A percentile compares a stretch with the other conserved stretches of the same genome.
phyloP scores from a whole-genome alignment of 2,329 filamentous ascomycete genomes.

The Ambrosiella beaveri region DNA sequence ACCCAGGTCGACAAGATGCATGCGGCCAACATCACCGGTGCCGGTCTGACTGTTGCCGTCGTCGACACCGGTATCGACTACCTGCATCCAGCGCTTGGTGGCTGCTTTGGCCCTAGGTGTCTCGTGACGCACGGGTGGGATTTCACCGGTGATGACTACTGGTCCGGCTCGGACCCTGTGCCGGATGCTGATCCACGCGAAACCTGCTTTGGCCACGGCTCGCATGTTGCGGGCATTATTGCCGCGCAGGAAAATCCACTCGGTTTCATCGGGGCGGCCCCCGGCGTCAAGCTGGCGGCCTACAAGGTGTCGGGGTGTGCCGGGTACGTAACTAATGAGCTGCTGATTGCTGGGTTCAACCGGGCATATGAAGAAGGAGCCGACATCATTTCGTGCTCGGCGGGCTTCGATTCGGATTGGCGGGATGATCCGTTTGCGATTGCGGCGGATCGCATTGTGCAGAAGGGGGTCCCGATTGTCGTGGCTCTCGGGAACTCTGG shows the following conservation, averaged over 20 bases:
- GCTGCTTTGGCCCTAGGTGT: slow-evolving; percentile 43
- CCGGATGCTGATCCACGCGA: slow-evolving; percentile 26
- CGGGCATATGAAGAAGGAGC: slow-evolving; percentile 26
- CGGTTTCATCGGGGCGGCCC: slow-evolving; percentile 25
- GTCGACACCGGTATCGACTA: slow-evolving; percentile 36
- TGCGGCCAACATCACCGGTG: slow-evolving; percentile 26
- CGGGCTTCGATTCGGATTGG: slow-evolving; percentile 18
- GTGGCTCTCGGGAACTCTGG: slow-evolving; percentile 18
- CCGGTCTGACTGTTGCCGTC: slow-evolving; percentile 27
- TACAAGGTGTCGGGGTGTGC: slow-evolving; percentile 24
- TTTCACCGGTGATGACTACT: slow-evolving; percentile 40
- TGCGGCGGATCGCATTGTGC: slow-evolving; percentile 18
- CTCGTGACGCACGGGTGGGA: slow-evolving; percentile 43
- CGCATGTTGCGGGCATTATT: slow-evolving; percentile 29
- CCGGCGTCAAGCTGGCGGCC: slow-evolving; percentile 24
- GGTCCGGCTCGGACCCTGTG: slow-evolving; percentile 24
- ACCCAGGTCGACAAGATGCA: slow-evolving; percentile 25
- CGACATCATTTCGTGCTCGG: slow-evolving; percentile 20
- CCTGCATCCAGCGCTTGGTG: slow-evolving; percentile 43
- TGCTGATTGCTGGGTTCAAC: slow-evolving; percentile 25
- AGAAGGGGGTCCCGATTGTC: slow-evolving; percentile 18
- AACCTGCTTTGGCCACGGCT: slow-evolving; percentile 25
- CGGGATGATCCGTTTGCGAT: slow-evolving; percentile 16
- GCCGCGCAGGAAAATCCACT: slow-evolving; percentile 24
- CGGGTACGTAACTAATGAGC: slow-evolving; percentile 22